phyloP scores from a whole-genome alignment of 352 stramenopile genomes.

The Stramenopiles sp. region DNA sequence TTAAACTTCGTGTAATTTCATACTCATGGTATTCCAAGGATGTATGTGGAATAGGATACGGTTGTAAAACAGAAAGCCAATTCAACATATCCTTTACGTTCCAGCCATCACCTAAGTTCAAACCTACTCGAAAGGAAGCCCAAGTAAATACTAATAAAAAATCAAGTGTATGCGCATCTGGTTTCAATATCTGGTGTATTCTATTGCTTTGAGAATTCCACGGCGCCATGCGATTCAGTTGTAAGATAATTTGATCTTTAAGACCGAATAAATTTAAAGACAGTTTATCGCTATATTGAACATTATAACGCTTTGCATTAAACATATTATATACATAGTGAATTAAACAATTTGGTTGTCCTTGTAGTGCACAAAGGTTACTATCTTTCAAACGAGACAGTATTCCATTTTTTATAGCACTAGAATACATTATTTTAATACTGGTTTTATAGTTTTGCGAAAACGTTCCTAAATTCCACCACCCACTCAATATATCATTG shows the following conservation, averaged over 20 bases:
- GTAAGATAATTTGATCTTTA: background rate
- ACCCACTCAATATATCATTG: background rate
- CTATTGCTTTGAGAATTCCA: background rate
- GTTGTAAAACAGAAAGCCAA: background rate
- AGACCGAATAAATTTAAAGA: background rate
- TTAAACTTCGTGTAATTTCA: background rate
- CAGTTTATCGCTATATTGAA: background rate
- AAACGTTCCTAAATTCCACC: conserved; percentile 7
- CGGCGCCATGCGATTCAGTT: background rate
- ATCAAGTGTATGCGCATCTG: background rate
- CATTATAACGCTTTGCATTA: conserved; percentile 2
- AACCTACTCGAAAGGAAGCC: background rate
- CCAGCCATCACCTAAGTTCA: background rate
- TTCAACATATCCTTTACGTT: background rate
- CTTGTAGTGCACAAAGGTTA: background rate
- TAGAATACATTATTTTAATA: background rate
- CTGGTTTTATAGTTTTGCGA: background rate
- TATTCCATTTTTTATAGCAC: background rate
- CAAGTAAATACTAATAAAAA: conserved; percentile 4
- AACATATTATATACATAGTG: background rate
- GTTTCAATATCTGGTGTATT: background rate
- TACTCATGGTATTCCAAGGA: background rate
- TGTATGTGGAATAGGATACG: background rate
- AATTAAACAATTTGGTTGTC: background rate
- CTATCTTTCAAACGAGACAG: background rate